These are phyloP conservation scores for Rhizomucor miehei DNA, from an alignment of 371 early-diverging fungal species.

Conservation along the genomic window DNA sequence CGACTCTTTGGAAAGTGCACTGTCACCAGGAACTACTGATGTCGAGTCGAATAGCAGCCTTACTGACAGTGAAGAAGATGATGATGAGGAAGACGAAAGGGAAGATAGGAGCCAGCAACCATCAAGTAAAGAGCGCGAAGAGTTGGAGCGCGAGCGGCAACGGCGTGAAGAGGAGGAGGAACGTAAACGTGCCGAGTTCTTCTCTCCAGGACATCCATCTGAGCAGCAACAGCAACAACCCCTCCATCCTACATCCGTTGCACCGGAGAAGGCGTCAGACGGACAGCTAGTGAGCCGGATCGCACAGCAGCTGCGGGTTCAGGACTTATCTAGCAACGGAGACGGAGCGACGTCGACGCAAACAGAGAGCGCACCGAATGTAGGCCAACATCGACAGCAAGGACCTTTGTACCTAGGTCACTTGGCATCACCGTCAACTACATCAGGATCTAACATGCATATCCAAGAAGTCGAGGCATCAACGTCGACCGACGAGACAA, in stretches of 20 bases:
- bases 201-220: conserved; percentile 6
- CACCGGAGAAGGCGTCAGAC: background rate
- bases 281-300: conserved; percentile 29
- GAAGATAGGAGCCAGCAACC: conserved; percentile 1
- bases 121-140: background rate
- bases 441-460: conserved; percentile 1
- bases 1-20: conserved; percentile 34
- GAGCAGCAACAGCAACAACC: conserved; percentile 1
- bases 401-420: conserved; percentile 14
- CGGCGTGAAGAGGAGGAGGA: conserved; percentile 36
- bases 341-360: conserved; percentile 7
- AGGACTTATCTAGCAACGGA: conserved; percentile 6
- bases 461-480: conserved; percentile 8
- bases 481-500: background rate
- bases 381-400: background rate
- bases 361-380: background rate
- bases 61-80: conserved; percentile 10
- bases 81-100: conserved; percentile 15
- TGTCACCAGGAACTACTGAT: conserved; percentile 41
- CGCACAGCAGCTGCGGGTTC: conserved; percentile 30
- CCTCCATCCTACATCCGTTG: conserved; percentile 1
- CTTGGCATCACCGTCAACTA: conserved; percentile 6
- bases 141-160: conserved; percentile 23
- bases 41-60: conserved; percentile 9
- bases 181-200: conserved; percentile 23